Conservation (phyloP, 2,329 filamentous ascomycete genomes). For the Alternaria incomplexa region DNA sequence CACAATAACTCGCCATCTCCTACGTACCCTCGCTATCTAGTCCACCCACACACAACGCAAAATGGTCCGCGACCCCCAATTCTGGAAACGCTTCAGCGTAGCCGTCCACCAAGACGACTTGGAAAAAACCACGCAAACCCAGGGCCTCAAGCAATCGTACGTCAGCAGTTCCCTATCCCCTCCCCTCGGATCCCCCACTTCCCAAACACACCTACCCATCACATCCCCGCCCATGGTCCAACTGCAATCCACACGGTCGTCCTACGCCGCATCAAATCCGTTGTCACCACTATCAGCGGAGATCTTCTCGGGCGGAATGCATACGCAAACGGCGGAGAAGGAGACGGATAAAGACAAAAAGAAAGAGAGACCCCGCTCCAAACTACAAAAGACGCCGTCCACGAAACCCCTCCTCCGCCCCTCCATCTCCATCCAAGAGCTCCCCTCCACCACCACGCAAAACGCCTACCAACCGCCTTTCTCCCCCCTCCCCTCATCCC, state of each 20-base stretch:
- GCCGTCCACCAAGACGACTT: slow-evolving; percentile 65
- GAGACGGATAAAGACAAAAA: neutral
- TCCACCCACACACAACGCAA: slow-evolving; percentile 5
- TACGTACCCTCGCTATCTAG: neutral
- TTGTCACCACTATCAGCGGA: neutral
- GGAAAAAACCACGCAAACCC: slow-evolving; percentile 25
- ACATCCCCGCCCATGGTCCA: slow-evolving; percentile 11
- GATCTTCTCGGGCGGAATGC: neutral
- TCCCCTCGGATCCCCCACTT: slow-evolving; percentile 27
- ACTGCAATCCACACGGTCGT: neutral
- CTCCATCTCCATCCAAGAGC: neutral
- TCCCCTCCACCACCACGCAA: neutral
- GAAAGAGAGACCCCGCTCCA: slow-evolving; percentile 1
- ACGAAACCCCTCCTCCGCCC: slow-evolving; percentile 13
- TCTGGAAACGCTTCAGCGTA: slow-evolving; percentile 66
- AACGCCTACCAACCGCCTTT: neutral
- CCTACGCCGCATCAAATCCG: neutral
- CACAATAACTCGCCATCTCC: neutral
- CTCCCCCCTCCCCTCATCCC: neutral
- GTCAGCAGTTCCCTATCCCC: slow-evolving; percentile 29
- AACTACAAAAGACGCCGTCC: slow-evolving; percentile 18
- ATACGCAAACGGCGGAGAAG: neutral
- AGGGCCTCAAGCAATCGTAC: slow-evolving; percentile 49
- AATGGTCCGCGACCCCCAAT: slow-evolving; percentile 64
- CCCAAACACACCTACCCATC: slow-evolving; percentile 20